Conservation (phyloP, 2,329 filamentous ascomycete genomes). For the Cryphonectria parasitica region DNA sequence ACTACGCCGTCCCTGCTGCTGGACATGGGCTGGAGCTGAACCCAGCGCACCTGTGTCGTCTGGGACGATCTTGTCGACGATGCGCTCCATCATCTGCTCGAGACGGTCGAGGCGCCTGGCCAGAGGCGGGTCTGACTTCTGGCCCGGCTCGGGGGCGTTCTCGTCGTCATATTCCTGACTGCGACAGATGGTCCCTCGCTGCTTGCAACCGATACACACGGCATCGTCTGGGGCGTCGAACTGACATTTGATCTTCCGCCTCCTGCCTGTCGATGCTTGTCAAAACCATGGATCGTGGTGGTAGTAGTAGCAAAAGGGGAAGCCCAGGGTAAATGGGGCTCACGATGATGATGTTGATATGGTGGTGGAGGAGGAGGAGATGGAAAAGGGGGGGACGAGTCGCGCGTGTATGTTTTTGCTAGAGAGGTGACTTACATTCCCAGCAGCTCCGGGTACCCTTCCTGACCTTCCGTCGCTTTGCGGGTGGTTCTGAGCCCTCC, state of each 20-base stretch:
- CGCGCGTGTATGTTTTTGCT: neutral
- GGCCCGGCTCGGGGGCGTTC: conserved; percentile 31
- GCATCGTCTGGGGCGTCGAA: conserved; percentile 43
- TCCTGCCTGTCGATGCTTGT: conserved; percentile 38
- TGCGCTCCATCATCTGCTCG: conserved; percentile 50
- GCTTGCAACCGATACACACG: conserved; percentile 49
- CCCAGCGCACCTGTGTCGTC: conserved; percentile 18
- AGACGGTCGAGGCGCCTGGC: conserved; percentile 50
- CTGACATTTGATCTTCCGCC: conserved; percentile 54
- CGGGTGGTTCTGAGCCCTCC: conserved; percentile 30
- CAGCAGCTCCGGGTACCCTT: conserved; percentile 61
- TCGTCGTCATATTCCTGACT: conserved; percentile 51
- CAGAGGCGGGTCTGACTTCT: conserved; percentile 43
- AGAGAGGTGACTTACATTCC: conserved; percentile 48
- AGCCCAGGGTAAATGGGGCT: too few relatives aligned
- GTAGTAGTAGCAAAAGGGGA: too few relatives aligned
- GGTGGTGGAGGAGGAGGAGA: neutral
- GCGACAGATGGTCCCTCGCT: conserved; percentile 46
- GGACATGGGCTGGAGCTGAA: conserved; percentile 8
- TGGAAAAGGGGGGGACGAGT: neutral
- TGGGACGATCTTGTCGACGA: conserved; percentile 45
- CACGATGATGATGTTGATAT: too few relatives aligned
- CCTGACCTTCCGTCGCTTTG: conserved; percentile 48
- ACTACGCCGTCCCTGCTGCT: conserved; percentile 32
- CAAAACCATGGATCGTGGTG: neutral